Evolutionary conservation across 1,284 basidiomycete species (phyloP), one percentile per base, ranked within the genome.

Genomic region (Ganoderma lucidum): DNA sequence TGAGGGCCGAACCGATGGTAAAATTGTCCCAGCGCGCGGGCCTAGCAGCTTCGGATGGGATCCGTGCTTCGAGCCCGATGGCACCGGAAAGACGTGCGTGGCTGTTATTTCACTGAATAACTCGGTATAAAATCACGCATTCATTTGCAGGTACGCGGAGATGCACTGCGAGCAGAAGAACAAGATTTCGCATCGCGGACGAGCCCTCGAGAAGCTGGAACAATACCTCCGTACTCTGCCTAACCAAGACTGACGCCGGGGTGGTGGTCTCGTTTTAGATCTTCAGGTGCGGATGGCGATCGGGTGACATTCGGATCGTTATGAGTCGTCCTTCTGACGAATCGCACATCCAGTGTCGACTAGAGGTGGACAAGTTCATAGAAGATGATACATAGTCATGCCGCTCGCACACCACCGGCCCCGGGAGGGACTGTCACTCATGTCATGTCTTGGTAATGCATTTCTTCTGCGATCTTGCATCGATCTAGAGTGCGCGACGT

Each of bases 81-180:
- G 87, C 17, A 90, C 87, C 15, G 89, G 90, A 30, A 84, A 92
- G 78, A 96, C 95, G 94, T 95, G 73, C 72, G 91, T 81, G n/a
- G 30, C 4, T 32, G 6, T 17, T 8, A 14, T 48, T 48, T 19
- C 32, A 23, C 23, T n/a, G 3, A 23, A 23, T 23, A 23, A 23
- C n/a, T 6, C 6, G 6, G 32, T 6, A 2, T n/a, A 30, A 0
- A 3, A 17, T 48, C 28, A 14, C 19, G 3, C 45, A 45, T 17
- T n/a, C 9, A 10, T 32, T 14, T 67, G 41, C 71, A 96, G 95
- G 28, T 98, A 97, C 75, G 97, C 96, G n/a, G 96, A 99, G 83
- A 98, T 99, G 96, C 85, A 87, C 62, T 79, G 85, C 2, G 90
- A 88, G 53, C 89, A 92, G 78, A 99, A 99, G 85, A 97, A 98